Conservation (phyloP, 331 rosid genomes). For the Acacia concinna region DNA sequence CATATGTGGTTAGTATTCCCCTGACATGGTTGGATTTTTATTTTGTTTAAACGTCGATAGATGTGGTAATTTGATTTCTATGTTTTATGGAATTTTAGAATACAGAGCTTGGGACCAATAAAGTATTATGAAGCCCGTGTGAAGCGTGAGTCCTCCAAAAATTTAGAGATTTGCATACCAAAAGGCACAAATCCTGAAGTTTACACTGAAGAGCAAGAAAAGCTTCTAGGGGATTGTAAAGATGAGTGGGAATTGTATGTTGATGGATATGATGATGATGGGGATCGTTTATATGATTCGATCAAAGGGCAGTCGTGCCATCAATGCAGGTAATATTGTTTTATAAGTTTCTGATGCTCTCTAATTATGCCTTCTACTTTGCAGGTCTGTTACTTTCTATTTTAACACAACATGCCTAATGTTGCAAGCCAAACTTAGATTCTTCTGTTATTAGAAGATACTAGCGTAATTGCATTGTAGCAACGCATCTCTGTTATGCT, state of each 20-base stretch:
- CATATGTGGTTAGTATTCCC: background rate
- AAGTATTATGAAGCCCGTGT: conserved; percentile 37
- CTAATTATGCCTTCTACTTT: background rate
- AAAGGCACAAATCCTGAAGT: conserved; percentile 64
- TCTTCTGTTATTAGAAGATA: conserved; percentile 19
- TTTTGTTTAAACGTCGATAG: conserved; percentile 5
- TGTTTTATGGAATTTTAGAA: conserved; percentile 46
- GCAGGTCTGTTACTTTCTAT: conserved; percentile 10
- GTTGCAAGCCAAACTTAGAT: conserved; percentile 4
- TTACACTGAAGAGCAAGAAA: conserved; percentile 68
- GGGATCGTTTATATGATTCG: conserved; percentile 58
- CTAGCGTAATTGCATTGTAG: background rate
- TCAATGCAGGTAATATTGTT: conserved; percentile 66
- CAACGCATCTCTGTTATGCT: background rate
- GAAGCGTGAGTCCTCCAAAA: conserved; percentile 11
- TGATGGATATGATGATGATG: conserved; percentile 68
- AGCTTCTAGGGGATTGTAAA: conserved; percentile 64
- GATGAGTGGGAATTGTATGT: conserved; percentile 57
- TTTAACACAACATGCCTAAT: background rate
- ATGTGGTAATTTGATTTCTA: conserved; percentile 9
- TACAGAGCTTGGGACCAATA: conserved; percentile 53
- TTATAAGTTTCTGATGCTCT: background rate
- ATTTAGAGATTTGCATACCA: conserved; percentile 39
- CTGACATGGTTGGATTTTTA: background rate
- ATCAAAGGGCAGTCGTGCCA: conserved; percentile 70